Percentiles rank a stretch among this genome's conserved stretches.
These are phyloP conservation scores for Sclerospora graminicola DNA, from an alignment of 352 stramenopile species.

Conservation along the genomic window DNA sequence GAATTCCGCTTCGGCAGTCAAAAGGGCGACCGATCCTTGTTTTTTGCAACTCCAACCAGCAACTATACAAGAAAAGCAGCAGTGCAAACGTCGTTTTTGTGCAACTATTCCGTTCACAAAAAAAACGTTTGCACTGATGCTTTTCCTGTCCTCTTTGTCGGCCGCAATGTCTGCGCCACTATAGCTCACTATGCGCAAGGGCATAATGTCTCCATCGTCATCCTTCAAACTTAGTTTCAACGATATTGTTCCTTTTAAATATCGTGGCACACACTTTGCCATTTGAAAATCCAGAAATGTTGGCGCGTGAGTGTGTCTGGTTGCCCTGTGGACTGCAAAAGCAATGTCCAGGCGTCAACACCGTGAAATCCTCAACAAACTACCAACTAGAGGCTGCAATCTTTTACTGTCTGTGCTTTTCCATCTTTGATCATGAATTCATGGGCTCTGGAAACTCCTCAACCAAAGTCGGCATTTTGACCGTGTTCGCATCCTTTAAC, in stretches of 20 bases:
- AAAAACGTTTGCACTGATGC: slow-evolving; percentile 3
- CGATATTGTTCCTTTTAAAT: slow-evolving; percentile 2
- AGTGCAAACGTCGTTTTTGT: no score
- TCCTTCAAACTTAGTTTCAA: slow-evolving; percentile 16
- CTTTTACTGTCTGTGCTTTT: neutral
- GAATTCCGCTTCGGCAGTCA: slow-evolving; percentile 12
- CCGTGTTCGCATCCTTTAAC: neutral
- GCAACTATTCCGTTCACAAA: slow-evolving; percentile 8
- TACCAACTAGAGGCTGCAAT: no score
- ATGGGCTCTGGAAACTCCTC: no score
- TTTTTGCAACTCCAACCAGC: slow-evolving; percentile 9
- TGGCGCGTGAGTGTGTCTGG: no score
- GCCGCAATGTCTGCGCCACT: slow-evolving; percentile 3
- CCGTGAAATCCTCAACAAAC: no score
- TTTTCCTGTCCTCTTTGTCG: neutral
- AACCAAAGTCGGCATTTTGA: neutral
- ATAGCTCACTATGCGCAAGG: slow-evolving; percentile 1
- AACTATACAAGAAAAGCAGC: no score
- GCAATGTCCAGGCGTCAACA: no score
- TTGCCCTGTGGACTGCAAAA: no score
- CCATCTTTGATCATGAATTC: no score
- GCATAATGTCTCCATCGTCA: neutral
- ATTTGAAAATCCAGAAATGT: no score
- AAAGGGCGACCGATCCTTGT: slow-evolving; percentile 8
- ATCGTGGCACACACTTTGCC: no score